Conservation (phyloP, 1,284 basidiomycete species). For the Fomes fomentarius region DNA sequence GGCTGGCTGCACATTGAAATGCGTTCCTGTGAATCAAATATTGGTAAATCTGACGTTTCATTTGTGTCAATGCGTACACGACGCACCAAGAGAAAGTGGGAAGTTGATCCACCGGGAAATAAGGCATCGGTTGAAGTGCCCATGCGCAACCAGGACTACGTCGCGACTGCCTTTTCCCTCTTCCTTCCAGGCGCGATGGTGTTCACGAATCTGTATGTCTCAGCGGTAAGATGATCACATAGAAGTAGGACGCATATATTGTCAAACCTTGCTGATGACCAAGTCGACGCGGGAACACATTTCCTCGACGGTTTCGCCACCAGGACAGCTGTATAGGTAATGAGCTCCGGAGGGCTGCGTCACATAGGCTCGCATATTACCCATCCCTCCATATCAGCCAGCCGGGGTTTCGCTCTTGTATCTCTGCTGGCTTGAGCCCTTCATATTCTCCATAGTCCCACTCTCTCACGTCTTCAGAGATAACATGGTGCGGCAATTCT, state of each 20-base stretch:
- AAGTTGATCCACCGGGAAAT: constrained; percentile 82
- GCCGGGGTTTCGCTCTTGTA: constrained; percentile 62
- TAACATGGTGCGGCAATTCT: constrained; percentile 52
- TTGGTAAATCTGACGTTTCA: constrained; percentile 4
- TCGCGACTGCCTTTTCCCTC: constrained; percentile 66
- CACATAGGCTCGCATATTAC: constrained; percentile 38
- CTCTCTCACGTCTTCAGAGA: constrained; percentile 73
- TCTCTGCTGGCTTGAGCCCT: constrained; percentile 77
- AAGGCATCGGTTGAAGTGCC: constrained; percentile 85
- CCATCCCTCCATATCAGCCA: constrained; percentile 89
- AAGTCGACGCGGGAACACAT: constrained; percentile 81
- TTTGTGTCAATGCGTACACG: background rate
- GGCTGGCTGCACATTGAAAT: constrained; percentile 81
- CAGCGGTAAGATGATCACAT: background rate
- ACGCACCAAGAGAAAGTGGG: constrained; percentile 64
- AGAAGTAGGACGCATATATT: background rate
- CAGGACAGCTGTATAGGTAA: constrained; percentile 67
- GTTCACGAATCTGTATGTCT: constrained; percentile 64
- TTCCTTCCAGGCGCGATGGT: constrained; percentile 75
- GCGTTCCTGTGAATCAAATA: constrained; percentile 52
- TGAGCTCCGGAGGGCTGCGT: background rate
- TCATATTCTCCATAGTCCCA: constrained; percentile 96
- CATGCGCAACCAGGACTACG: constrained; percentile 79
- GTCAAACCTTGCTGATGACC: constrained; percentile 68
- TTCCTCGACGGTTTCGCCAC: constrained; percentile 81